Evolutionary conservation across 1,139 yeast genomes (phyloP).

Genomic region (Pichia norvegensis): DNA sequence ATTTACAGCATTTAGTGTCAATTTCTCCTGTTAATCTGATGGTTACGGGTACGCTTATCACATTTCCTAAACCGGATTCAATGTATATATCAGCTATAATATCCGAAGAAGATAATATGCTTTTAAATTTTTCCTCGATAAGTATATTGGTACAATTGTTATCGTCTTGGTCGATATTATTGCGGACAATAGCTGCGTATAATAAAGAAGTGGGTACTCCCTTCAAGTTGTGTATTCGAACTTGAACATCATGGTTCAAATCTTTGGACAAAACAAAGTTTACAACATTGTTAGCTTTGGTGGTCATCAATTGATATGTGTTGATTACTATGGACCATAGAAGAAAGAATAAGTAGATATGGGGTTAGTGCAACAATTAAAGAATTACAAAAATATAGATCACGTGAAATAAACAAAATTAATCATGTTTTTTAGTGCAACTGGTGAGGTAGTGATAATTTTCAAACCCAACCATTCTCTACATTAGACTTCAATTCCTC

Average conservation of each 20-base stretch:
- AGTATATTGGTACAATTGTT: conserved; percentile 5
- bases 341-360: too few relatives aligned
- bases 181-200: neutral
- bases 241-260: conserved; percentile 44
- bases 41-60: conserved; percentile 58
- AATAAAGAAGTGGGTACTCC: conserved; percentile 11
- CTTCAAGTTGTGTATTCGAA: conserved; percentile 8
- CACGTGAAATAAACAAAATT: neutral
- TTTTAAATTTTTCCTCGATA: conserved; percentile 7
- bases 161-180: neutral
- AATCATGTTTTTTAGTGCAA: neutral
- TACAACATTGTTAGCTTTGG: conserved; percentile 12
- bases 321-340: too few relatives aligned
- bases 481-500: neutral
- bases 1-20: conserved; percentile 1
- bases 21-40: conserved; percentile 8
- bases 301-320: conserved; percentile 1
- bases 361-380: too few relatives aligned
- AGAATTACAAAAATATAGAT: neutral
- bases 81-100: conserved; percentile 51
- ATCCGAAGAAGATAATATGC: conserved; percentile 1
- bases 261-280: conserved; percentile 70
- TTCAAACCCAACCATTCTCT: conserved; percentile 9
- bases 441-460: neutral
- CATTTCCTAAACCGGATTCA: conserved; percentile 47